Percentiles rank a stretch among this genome's conserved stretches.
Conservation (phyloP, 495 filamentous ascomycete genomes). For the Letharia columbiana region DNA sequence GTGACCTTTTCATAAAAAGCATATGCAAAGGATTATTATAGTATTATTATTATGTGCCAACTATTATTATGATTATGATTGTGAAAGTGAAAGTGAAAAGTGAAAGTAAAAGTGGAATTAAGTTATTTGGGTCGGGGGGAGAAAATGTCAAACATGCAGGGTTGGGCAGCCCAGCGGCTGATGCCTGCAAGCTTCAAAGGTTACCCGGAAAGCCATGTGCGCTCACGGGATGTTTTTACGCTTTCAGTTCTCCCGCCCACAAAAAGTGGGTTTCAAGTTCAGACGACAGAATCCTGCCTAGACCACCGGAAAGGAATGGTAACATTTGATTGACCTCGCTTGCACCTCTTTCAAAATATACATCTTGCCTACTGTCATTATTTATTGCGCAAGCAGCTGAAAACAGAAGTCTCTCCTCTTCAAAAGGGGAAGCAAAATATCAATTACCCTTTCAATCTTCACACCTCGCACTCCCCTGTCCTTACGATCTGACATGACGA, state of each 20-base stretch:
- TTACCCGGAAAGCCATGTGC: conserved; percentile 14
- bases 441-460: too few relatives aligned
- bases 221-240: conserved; percentile 5
- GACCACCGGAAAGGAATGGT: neutral
- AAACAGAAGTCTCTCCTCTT: neutral
- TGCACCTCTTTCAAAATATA: neutral
- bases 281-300: neutral
- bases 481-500: neutral
- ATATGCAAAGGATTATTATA: neutral
- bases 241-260: conserved; percentile 1
- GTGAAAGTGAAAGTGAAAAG: neutral
- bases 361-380: too few relatives aligned
- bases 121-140: neutral
- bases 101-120: too few relatives aligned
- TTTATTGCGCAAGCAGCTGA: neutral
- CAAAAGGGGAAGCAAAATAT: neutral
- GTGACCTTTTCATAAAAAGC: neutral
- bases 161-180: neutral
- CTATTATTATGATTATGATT: neutral
- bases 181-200: conserved; percentile 11
- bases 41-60: neutral
- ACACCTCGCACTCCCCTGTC: conserved; percentile 2
- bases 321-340: neutral
- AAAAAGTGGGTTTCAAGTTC: neutral
- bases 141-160: conserved; percentile 5